phyloP scores from a whole-genome alignment of 441 rosid genomes.

The Syzygium syzygioides region DNA sequence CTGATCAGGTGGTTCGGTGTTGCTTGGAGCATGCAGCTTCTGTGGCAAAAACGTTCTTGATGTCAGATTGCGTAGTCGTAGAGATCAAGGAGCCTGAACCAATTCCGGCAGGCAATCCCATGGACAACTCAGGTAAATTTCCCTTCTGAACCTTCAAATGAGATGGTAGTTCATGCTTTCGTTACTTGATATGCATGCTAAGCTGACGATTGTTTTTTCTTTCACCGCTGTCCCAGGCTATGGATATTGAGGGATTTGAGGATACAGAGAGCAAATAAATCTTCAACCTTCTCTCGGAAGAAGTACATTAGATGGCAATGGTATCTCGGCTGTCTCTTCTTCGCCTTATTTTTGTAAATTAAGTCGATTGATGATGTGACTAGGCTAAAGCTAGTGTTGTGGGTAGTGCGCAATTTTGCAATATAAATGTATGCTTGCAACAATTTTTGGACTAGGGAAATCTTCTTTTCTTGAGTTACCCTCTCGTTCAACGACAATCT shows the following conservation, averaged over 20 bases:
- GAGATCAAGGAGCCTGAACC: conserved; percentile 86
- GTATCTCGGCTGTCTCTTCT: not conserved
- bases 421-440: not conserved
- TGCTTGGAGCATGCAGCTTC: conserved; percentile 95
- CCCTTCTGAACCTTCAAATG: not conserved
- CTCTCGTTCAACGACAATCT: not conserved
- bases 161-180: not conserved
- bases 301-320: not conserved
- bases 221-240: not conserved
- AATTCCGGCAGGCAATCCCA: conserved; percentile 61
- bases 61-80: conserved; percentile 90
- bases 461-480: not conserved
- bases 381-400: not conserved
- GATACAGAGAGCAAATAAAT: not conserved
- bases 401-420: not conserved
- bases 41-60: conserved; percentile 84
- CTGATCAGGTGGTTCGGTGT: conserved; percentile 78
- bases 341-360: not conserved
- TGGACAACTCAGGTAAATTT: conserved; percentile 78
- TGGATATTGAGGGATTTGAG: not conserved
- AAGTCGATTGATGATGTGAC: not conserved
- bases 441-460: not conserved
- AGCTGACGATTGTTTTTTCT: not conserved
- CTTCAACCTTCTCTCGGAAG: not conserved
- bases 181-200: conserved; percentile 50